Conservation (phyloP, 331 rosid species). For the Telfairia occidentalis region DNA sequence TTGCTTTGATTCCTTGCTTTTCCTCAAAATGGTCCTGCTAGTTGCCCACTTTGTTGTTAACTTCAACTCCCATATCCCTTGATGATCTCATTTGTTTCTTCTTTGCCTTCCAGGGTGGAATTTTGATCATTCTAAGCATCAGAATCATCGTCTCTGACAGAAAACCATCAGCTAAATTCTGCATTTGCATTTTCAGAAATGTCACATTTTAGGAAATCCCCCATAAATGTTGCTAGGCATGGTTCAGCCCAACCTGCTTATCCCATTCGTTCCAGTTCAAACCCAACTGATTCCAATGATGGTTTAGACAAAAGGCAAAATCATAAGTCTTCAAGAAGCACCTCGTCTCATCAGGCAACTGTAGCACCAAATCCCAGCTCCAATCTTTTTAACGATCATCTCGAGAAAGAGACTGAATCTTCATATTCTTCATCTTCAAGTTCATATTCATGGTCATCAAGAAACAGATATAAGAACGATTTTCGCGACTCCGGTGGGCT, state of each 20-base stretch:
- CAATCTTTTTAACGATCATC: constrained; percentile 53
- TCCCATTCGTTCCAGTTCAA: constrained; percentile 34
- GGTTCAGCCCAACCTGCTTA: constrained; percentile 31
- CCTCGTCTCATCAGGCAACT: constrained; percentile 34
- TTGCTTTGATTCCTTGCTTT: not conserved
- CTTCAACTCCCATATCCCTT: not conserved
- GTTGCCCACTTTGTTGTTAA: not conserved
- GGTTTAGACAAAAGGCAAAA: constrained; percentile 27
- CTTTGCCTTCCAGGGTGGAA: not conserved
- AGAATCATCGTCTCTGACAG: not conserved
- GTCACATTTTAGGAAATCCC: constrained; percentile 68
- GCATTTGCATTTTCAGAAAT: constrained; percentile 25
- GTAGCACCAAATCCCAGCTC: constrained; percentile 34
- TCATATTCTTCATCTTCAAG: constrained; percentile 15
- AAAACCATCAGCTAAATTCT: constrained; percentile 8
- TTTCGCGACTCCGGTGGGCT: constrained; percentile 68
- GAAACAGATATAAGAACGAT: constrained; percentile 51
- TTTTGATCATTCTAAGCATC: not conserved
- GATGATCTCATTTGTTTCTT: not conserved
- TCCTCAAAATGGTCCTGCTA: not conserved
- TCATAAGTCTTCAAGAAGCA: constrained; percentile 26
- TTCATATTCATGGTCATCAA: constrained; percentile 28
- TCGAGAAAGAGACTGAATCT: constrained; percentile 25
- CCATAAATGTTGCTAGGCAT: constrained; percentile 35
- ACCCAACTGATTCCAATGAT: constrained; percentile 50